Percentiles rank a stretch among this genome's conserved stretches.
Conservation (phyloP, 441 rosid genomes). For the Adansonia madagascariensis region DNA sequence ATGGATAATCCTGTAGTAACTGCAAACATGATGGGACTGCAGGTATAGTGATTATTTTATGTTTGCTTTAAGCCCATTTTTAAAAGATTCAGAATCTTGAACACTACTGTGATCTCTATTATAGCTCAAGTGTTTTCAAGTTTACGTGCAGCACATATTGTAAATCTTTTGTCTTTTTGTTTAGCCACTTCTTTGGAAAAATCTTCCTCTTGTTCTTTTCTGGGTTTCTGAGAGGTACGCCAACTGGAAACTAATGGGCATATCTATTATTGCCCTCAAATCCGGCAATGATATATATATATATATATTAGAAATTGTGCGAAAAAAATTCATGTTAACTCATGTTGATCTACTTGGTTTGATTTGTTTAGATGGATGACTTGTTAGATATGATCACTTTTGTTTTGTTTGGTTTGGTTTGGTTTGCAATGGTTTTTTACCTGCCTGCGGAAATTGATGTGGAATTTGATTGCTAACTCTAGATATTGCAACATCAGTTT, state of each 20-base stretch:
- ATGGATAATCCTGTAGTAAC: conserved; percentile 82
- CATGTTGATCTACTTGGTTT: not conserved
- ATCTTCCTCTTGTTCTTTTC: not conserved
- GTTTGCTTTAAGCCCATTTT: not conserved
- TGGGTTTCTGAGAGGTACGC: not conserved
- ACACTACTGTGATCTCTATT: not conserved
- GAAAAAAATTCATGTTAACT: not conserved
- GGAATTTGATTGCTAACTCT: conserved; percentile 8
- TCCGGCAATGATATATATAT: conserved; percentile 2
- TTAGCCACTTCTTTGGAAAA: not conserved
- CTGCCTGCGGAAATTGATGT: not conserved
- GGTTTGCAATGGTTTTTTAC: not conserved
- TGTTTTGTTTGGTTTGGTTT: not conserved
- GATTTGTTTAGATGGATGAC: not conserved
- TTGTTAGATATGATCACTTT: not conserved
- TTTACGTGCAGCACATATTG: not conserved
- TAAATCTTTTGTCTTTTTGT: not conserved
- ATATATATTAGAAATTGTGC: not conserved
- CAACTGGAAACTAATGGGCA: conserved; percentile 2
- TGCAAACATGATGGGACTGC: conserved; percentile 82
- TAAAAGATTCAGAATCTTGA: conserved; percentile 3
- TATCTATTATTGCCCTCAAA: conserved; percentile 10
- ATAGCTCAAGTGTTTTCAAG: not conserved
- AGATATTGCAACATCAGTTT: not conserved
- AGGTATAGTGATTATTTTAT: conserved; percentile 48